Conservation (phyloP, 2,329 filamentous ascomycete species). For the Aspergillus floridensis region DNA sequence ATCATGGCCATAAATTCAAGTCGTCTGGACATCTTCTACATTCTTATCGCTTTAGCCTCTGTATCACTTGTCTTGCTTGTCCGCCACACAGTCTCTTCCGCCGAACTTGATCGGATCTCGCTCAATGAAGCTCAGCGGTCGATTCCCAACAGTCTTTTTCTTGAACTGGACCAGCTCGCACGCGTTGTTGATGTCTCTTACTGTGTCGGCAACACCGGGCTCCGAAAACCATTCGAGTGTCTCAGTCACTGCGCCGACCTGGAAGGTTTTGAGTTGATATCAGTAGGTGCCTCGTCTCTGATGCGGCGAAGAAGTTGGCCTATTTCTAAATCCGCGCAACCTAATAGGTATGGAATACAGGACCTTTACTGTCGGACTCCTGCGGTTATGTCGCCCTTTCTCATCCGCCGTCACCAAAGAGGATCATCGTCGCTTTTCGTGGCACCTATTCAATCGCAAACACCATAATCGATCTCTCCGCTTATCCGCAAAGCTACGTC, state of each 20-base stretch:
- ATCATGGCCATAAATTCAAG: conserved; percentile 2
- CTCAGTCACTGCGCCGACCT: conserved; percentile 83
- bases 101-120: background rate
- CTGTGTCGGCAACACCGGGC: conserved; percentile 82
- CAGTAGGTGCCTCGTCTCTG: conserved; percentile 37
- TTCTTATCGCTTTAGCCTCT: background rate
- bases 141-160: conserved; percentile 67
- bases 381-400: conserved; percentile 94
- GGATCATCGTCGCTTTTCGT: conserved; percentile 83
- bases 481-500: conserved; percentile 83
- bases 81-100: conserved; percentile 1
- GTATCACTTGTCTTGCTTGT: conserved; percentile 1
- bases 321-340: background rate
- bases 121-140: conserved; percentile 8
- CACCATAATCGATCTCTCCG: conserved; percentile 85
- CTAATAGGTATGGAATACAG: conserved; percentile 78
- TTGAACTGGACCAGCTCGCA: conserved; percentile 80
- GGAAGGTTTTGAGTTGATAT: conserved; percentile 71
- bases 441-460: conserved; percentile 94
- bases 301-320: background rate
- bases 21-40: background rate
- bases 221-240: conserved; percentile 80
- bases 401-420: conserved; percentile 57
- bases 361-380: conserved; percentile 79
- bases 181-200: conserved; percentile 92